These are phyloP conservation scores for Penicillium sp. DNA, from an alignment of 2,329 filamentous ascomycete species.

Conservation along the genomic window DNA sequence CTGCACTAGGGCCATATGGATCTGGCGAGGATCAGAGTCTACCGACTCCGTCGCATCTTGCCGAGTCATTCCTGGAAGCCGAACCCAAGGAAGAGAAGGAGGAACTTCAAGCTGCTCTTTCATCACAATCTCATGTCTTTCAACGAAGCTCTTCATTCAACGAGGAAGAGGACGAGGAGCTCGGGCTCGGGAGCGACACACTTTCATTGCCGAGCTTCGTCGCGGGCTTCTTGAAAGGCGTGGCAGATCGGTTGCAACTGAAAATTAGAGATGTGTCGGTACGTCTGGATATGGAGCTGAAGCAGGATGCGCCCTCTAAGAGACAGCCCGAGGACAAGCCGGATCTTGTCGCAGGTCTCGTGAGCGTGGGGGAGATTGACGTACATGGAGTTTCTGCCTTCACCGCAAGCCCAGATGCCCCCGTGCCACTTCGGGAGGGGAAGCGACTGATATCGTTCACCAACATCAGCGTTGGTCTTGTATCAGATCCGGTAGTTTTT, in stretches of 20 bases:
- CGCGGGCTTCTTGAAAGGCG: slow-evolving; percentile 59
- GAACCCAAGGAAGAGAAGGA: slow-evolving; percentile 59
- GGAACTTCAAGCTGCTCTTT: slow-evolving; percentile 59
- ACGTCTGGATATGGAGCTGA: slow-evolving; percentile 52
- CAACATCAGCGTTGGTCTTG: slow-evolving; percentile 47
- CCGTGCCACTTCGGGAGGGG: slow-evolving; percentile 29
- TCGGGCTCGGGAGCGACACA: slow-evolving; percentile 54
- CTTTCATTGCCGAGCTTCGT: slow-evolving; percentile 61
- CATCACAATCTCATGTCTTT: slow-evolving; percentile 51
- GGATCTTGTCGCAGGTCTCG: slow-evolving; percentile 37
- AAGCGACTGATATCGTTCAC: slow-evolving; percentile 49
- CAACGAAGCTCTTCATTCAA: slow-evolving; percentile 51
- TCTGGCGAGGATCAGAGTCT: slow-evolving; percentile 36
- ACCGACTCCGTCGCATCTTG: slow-evolving; percentile 60
- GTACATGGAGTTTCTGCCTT: slow-evolving; percentile 32
- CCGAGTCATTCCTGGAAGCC: slow-evolving; percentile 60
- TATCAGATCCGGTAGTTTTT: slow-evolving; percentile 53
- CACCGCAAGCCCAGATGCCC: slow-evolving; percentile 20
- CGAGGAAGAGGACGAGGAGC: slow-evolving; percentile 53
- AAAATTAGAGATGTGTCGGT: slow-evolving; percentile 54
- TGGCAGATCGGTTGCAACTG: slow-evolving; percentile 58
- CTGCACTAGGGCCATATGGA: slow-evolving; percentile 25
- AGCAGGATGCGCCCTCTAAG: slow-evolving; percentile 39
- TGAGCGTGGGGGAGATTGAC: slow-evolving; percentile 37
- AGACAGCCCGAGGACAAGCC: slow-evolving; percentile 35